Conservation (phyloP, 495 filamentous ascomycete genomes). For the Penicillium turbatum region DNA sequence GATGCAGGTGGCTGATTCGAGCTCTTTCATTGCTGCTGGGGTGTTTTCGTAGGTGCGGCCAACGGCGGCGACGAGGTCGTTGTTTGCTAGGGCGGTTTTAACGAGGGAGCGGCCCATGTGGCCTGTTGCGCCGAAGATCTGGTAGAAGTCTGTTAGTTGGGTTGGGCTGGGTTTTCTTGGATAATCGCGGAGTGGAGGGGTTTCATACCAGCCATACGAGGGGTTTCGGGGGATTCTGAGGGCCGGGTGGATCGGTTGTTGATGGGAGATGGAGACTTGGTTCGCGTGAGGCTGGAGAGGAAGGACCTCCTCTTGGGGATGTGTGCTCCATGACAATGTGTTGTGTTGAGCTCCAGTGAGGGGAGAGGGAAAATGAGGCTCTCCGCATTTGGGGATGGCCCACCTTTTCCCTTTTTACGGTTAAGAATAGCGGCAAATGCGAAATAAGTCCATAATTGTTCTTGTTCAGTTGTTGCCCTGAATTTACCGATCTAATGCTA, state of each 20-base stretch:
- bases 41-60: slow-evolving; percentile 80
- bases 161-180: not conserved
- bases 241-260: slow-evolving; percentile 75
- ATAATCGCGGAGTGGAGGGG: slow-evolving; percentile 21
- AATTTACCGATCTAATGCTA: not conserved
- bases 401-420: not conserved
- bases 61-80: slow-evolving; percentile 84
- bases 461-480: not conserved
- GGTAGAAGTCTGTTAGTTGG: slow-evolving; percentile 1
- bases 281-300: slow-evolving; percentile 33
- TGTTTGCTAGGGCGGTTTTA: slow-evolving; percentile 70
- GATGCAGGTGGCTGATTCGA: slow-evolving; percentile 60
- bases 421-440: not conserved
- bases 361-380: slow-evolving; percentile 1
- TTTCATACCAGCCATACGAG: slow-evolving; percentile 74
- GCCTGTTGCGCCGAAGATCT: slow-evolving; percentile 93
- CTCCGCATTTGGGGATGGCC: slow-evolving; percentile 3
- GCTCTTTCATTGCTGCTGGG: slow-evolving; percentile 59
- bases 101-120: slow-evolving; percentile 92
- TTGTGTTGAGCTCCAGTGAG: not conserved
- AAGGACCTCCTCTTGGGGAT: slow-evolving; percentile 26
- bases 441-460: not conserved
- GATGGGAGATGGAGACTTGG: slow-evolving; percentile 59
- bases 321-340: slow-evolving; percentile 30
- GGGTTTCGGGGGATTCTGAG: slow-evolving; percentile 64